Base-by-base conservation (phyloP, 2,329 filamentous ascomycete genomes). In the Fusarium pseudocircinatum region DNA sequence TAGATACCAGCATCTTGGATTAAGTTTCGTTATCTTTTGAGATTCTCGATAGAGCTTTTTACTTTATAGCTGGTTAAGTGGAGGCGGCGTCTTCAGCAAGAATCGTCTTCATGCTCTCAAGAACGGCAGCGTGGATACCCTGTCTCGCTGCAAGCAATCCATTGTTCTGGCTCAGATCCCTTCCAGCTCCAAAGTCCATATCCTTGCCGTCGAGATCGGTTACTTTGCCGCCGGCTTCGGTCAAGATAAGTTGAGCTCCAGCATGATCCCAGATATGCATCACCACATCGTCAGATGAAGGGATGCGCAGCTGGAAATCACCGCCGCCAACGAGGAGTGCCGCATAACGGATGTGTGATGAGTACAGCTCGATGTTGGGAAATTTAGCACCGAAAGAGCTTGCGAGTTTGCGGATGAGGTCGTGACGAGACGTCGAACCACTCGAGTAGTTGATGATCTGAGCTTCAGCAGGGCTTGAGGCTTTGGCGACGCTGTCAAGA, bases 171-270 rank as follows among this genome's bases (percentile, higher is more conserved):
- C 64, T 73, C 72, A 84, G 52, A 18, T 78, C 75, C 47, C 82
- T 76, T 3, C 82, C 82, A 2, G 78, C 79, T 28, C 79, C 78
- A 72, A 84, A 84, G 42, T 84, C 80, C 7, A 83, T 79, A 2
- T 69, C 60, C 47, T 71, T 72, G 13, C 82, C 82, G 24, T 84
- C 81, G 60, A 84, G 79, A 60, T 90, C 88, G 0, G 87, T 89
- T 50, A 90, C 82, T 63, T 80, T 82, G 26, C 88, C 88, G 2
- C 88, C 88, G 2, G 86, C 80, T 78, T 90, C 88, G 62, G 87
- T 85, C 62, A 88, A 86, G 36, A 90, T 80, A 63, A 90, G 80
- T 84, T 89, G 88, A 2, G 87, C 87, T 11, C 88, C 88, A 0
- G 88, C 88, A 69, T 90, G 88, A 69, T 90, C 88, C 88, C 88